These are phyloP conservation scores for Pseudogymnoascus verrucosus DNA, from an alignment of 2,329 filamentous ascomycete genomes.

Conservation along the genomic window DNA sequence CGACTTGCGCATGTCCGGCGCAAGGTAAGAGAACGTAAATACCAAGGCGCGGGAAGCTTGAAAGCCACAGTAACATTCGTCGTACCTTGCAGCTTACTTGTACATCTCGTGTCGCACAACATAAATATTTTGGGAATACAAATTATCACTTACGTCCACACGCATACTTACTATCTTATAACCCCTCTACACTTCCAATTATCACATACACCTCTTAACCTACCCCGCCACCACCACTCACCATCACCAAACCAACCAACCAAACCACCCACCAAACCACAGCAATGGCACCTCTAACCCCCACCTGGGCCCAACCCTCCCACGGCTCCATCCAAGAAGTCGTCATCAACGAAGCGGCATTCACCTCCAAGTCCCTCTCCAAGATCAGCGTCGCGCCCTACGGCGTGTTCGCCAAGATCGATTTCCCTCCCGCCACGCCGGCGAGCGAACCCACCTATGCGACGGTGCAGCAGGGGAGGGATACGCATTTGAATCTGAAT, in stretches of 20 bases:
- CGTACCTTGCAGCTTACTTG: not conserved
- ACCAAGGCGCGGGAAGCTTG: not conserved
- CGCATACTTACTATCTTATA: not conserved
- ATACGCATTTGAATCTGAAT: constrained; percentile 54
- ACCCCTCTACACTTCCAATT: too few relatives aligned
- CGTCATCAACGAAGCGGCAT: constrained; percentile 39
- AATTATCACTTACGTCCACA: not conserved
- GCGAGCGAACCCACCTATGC: constrained; percentile 51
- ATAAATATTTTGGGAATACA: not conserved
- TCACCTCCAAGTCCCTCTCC: constrained; percentile 53
- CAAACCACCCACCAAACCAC: not conserved
- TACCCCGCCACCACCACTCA: not conserved
- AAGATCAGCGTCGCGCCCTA: constrained; percentile 49
- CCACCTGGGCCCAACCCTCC: constrained; percentile 53
- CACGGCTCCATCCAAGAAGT: constrained; percentile 52
- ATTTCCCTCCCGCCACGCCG: constrained; percentile 54
- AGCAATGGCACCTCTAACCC: constrained; percentile 48
- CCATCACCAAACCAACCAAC: too few relatives aligned
- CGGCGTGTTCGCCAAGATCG: constrained; percentile 57
- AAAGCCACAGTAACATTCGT: not conserved
- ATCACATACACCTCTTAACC: not conserved
- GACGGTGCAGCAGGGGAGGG: constrained; percentile 51
- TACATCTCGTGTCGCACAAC: not conserved
- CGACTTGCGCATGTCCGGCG: not conserved
- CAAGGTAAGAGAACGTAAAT: not conserved